phyloP scores from a whole-genome alignment of 192 early-diverging fungal species.

The Coemansia sp. region DNA sequence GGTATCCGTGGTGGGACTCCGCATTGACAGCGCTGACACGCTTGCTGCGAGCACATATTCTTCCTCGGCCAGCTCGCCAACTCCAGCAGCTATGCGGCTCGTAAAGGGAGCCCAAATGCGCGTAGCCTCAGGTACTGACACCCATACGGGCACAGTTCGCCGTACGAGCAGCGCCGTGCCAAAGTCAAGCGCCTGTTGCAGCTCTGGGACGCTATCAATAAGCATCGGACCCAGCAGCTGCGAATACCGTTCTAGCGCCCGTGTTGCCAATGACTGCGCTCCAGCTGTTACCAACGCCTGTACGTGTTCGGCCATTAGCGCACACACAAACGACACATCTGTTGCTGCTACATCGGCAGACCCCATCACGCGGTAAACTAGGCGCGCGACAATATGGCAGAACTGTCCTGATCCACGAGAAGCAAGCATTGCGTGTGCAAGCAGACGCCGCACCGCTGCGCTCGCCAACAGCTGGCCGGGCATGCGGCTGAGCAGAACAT shows the following conservation, averaged over 20 bases:
- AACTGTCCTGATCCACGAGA: constrained; percentile 19
- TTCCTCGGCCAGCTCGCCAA: not conserved
- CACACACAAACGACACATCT: constrained; percentile 22
- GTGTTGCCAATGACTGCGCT: not conserved
- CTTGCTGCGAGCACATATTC: not conserved
- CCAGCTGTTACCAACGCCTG: not conserved
- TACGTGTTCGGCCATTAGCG: constrained; percentile 8
- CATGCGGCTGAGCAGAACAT: constrained; percentile 22
- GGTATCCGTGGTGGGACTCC: not conserved
- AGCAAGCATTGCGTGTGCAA: constrained; percentile 32
- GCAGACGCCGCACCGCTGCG: constrained; percentile 23
- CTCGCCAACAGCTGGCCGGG: constrained; percentile 11
- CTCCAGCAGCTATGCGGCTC: constrained; percentile 6
- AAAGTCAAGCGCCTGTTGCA: constrained; percentile 23
- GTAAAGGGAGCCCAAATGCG: constrained; percentile 26
- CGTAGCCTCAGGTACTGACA: constrained; percentile 1
- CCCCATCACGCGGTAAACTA: constrained; percentile 6
- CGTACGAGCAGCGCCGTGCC: constrained; percentile 18
- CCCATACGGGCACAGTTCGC: constrained; percentile 13
- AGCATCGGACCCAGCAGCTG: not conserved
- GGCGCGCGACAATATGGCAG: constrained; percentile 8
- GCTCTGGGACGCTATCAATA: not conserved
- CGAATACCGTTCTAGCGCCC: constrained; percentile 15
- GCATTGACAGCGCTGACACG: not conserved
- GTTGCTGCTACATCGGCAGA: not conserved